Base-by-base conservation (phyloP, 2,329 filamentous ascomycete genomes). In the Epichloe glyceriae region DNA sequence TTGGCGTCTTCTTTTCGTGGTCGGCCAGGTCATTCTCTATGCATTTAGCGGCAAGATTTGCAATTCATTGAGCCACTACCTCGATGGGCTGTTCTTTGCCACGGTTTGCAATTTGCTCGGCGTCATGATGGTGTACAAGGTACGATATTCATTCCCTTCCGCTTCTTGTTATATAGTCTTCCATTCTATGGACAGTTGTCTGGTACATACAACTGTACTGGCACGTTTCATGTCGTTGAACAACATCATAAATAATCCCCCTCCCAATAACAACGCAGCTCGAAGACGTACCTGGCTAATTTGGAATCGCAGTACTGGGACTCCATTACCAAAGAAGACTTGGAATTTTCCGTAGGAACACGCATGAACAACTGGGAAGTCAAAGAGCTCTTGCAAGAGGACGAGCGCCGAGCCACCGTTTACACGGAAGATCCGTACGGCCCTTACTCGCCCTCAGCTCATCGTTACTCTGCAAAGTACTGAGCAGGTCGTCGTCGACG, bases 51-150 rank as follows among this genome's bases (percentile, higher is more conserved):
- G 83, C 57, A 80, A 77, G 55, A 90, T 98, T 61, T 98, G 93
- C 72, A 77, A 84, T 48, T 79, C 80, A 45, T 82, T 90, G 39
- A 83, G 88, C 68, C 93, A 98, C 67, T 98, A 97, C 64, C 70
- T 98, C 46, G 93, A 98, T 62, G 91, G 91, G 0, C 70, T 97
- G 46, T 95, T 97, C 72, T 90, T 98, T 63, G 88, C 89, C 4
- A 96, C 91, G 0, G 83, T 91, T 50, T 93, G 89, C 73, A 98
- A 98, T 64, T 71, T 98, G 43, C 73, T 98, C 42, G 88, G 83
- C 12, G 91, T 98, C 54, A 98, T 98, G 93, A 98, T 97, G 93
- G 83, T 98, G 38, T 98, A 98, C 78, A 98, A 98, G 85, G 88
- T 77, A 69, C 49, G 69, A 60, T 41, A 14, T 52, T 46, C 26